Evolutionary conservation across 2,329 filamentous ascomycete genomes (phyloP), one percentile per base, ranked within the genome.

Genomic region (Phaeosphaeriaceae sp.): DNA sequence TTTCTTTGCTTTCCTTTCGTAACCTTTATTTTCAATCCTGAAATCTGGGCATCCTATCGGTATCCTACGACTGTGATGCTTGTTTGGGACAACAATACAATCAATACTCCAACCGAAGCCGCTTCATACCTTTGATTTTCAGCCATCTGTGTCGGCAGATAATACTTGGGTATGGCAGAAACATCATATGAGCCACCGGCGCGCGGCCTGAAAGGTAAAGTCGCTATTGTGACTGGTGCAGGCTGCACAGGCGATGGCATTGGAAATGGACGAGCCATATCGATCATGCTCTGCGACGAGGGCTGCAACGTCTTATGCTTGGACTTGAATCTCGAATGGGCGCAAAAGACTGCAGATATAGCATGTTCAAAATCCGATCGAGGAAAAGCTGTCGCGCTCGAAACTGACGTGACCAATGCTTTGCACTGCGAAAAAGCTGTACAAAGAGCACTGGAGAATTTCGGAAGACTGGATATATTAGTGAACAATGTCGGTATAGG

Each of bases 401-500:
- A 77, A 49, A 85, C 79, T 2, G 84, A 90, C 62, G 85, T 89
- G n/a, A 87, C 85, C 0, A 72, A 74, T 0, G 78, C 82, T 17
- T 55, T 56, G 0, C 85, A 88, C 53, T 90, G 87, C 66, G 75
- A 83, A 50, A 58, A 58, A 17, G 70, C 72, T 27, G 77, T 81
- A 60, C 53, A 79, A 0, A 55, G 70, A 0, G 81, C 86, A 0
- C 15, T 86, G 1, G 58, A 78, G 1, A 65, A 72, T 1, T 89
- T 84, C 61, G 86, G 86, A 0, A 77, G 84, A 1, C 62, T 90
- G 1, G 86, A 90, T 65, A 86, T 90, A 44, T 76, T 90, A 0
- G 78, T 90, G 36, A 90, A 90, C 67, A 87, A 86, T 55, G 88
- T 90, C 1, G 89, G 88, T 0, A 78, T 89, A 20, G 80, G 81